A percentile compares a stretch with the other conserved stretches of the same genome.
phyloP scores from a whole-genome alignment of 1,284 basidiomycete genomes.

The Ceratobasidium sp. region DNA sequence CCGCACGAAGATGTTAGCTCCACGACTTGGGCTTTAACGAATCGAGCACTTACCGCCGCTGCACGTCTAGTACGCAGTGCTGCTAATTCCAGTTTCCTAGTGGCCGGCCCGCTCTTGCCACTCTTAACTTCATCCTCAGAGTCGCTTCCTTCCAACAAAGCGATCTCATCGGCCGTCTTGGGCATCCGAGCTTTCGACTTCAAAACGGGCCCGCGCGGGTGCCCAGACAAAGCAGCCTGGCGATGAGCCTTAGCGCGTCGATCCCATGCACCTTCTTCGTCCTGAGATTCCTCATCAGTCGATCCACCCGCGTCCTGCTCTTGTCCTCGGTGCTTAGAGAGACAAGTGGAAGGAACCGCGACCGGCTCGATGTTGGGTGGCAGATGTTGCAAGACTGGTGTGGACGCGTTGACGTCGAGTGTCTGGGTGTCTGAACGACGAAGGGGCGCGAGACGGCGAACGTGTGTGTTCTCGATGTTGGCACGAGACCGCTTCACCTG shows the following conservation, averaged over 20 bases:
- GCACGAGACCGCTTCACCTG: slow-evolving; percentile 22
- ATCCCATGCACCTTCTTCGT: slow-evolving; percentile 30
- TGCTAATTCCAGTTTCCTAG: background rate
- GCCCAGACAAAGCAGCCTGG: slow-evolving; percentile 6
- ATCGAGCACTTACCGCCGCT: background rate
- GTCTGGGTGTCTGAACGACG: slow-evolving; percentile 21
- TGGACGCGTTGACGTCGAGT: slow-evolving; percentile 6
- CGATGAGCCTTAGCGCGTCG: slow-evolving; percentile 28
- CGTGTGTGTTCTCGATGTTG: slow-evolving; percentile 6
- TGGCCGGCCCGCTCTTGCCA: background rate
- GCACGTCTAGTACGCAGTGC: slow-evolving; percentile 2
- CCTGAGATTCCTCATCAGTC: slow-evolving; percentile 24
- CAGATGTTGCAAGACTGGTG: background rate
- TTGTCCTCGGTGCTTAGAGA: background rate
- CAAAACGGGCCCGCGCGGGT: slow-evolving; percentile 1
- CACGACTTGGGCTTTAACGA: background rate
- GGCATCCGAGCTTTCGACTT: slow-evolving; percentile 4
- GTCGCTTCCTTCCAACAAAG: slow-evolving; percentile 7
- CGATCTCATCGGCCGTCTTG: background rate
- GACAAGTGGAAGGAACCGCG: background rate
- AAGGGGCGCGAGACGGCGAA: slow-evolving; percentile 21
- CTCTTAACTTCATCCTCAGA: background rate
- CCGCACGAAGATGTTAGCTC: background rate
- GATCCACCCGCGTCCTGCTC: slow-evolving; percentile 18
- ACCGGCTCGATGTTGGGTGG: slow-evolving; percentile 8